Base-by-base conservation (phyloP, 2,329 filamentous ascomycete species). In the Triangularia verruculosa region DNA sequence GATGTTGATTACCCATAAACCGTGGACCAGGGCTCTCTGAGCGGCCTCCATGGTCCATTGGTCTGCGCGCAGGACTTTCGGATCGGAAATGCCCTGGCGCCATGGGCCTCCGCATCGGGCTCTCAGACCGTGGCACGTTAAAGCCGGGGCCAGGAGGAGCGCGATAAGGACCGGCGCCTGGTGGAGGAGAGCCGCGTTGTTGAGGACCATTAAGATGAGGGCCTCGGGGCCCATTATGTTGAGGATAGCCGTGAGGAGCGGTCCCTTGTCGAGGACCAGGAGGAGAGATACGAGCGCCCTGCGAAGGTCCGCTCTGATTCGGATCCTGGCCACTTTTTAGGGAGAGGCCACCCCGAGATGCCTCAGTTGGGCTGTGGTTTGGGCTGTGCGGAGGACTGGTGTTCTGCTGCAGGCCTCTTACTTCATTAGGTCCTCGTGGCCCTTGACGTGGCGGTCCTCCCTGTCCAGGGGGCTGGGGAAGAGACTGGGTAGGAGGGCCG, bases 401-500 rank as follows among this genome's bases (percentile, higher is more conserved):
- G n/a, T 5, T 47, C 39, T 47, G 39, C n/a, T 47, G 39, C 3
- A 17, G 8, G n/a, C 39, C 39, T 20, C n/a, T 20, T 20, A 17
- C 39, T 47, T 47, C 39, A 47, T 47, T 47, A 47, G 39, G 39
- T 47, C 39, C 39, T 1, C 61, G 63, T 7, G 66, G 62, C 7
- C 62, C 61, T n/a, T 64, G 60, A 4, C 66, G 63, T 5, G 63
- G 61, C 2, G 61, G 56, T n/a, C n/a, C n/a, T 1, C 62, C 64
- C 13, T 67, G 66, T 9, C 62, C 61, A 12, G 69, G 67, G 8
- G 64, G 66, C 30, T 68, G 66, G 4, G 70, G 70, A 15, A 70
- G 68, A 13, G 62, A 61, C 13, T 70, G 68, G 0, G 69, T 70
- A 12, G 70, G 70, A 43, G 70, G 68, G 0, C 66, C 69, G 12